Percentiles rank a stretch among this genome's conserved stretches.
Evolutionary conservation across 805 yeast genomes (phyloP).

Genomic region (Teunomyces kruisii): DNA sequence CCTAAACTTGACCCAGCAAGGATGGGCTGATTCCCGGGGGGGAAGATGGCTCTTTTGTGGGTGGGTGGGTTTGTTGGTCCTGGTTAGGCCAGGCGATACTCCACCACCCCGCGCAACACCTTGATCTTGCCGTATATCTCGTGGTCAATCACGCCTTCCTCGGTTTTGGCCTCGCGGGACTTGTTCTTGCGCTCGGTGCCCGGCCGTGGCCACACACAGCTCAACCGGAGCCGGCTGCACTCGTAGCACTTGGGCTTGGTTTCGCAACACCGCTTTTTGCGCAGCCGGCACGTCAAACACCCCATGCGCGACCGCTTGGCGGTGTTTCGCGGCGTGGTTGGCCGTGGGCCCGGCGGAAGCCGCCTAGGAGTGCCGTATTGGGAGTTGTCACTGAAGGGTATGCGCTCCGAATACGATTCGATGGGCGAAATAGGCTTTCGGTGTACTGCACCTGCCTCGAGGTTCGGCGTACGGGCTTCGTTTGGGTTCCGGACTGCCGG

Average conservation of each 20-base stretch:
- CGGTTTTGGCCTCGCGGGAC: conserved; percentile 49
- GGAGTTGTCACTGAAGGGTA: not conserved
- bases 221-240: conserved; percentile 61
- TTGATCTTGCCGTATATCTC: conserved; percentile 58
- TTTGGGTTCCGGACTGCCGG: not conserved
- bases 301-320: conserved; percentile 66
- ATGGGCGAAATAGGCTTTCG: not conserved
- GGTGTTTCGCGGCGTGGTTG: not conserved
- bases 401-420: not conserved
- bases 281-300: conserved; percentile 71
- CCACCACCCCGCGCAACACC: conserved; percentile 63
- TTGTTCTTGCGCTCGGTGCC: conserved; percentile 63
- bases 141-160: conserved; percentile 55
- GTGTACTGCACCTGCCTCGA: not conserved
- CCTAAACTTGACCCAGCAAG: conserved; percentile 1
- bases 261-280: conserved; percentile 81
- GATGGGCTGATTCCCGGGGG: conserved; percentile 1
- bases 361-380: not conserved
- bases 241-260: conserved; percentile 64
- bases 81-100: conserved; percentile 25
- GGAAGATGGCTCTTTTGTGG: too few species aligned
- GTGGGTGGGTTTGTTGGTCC: too few species aligned
- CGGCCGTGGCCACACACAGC: conserved; percentile 73
- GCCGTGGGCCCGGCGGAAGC: not conserved
- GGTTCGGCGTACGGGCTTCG: not conserved